A percentile compares a stretch with the other conserved stretches of the same genome.
Evolutionary conservation across 129 eudicot species (phyloP).

Genomic region (Scalesia atractyloides): DNA sequence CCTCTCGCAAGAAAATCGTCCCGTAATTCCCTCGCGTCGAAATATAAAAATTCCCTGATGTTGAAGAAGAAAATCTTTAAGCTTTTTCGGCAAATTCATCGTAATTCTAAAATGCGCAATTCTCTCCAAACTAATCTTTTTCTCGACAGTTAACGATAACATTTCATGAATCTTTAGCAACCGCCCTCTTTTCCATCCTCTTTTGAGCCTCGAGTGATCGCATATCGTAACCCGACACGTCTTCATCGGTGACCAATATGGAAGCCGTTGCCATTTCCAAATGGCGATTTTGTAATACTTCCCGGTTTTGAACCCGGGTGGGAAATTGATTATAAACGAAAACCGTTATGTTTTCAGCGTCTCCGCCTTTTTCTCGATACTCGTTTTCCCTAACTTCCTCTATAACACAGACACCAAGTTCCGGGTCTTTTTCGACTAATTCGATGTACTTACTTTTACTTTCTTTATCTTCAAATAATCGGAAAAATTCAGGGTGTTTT

Average conservation of each 20-base stretch:
- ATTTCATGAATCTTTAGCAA: slow-evolving; percentile 83
- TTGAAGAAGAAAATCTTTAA: slow-evolving; percentile 76
- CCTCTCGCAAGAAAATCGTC: slow-evolving; percentile 85
- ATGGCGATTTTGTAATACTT: slow-evolving; percentile 81
- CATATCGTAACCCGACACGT: slow-evolving; percentile 70
- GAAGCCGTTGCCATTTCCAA: slow-evolving; percentile 95
- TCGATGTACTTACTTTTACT: slow-evolving; percentile 73
- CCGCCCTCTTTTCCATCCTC: slow-evolving; percentile 83
- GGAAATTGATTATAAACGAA: slow-evolving; percentile 76
- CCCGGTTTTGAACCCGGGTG: slow-evolving; percentile 81
- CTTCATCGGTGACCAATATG: slow-evolving; percentile 97
- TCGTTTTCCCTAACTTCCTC: slow-evolving; percentile 73
- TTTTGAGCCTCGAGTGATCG: slow-evolving; percentile 88
- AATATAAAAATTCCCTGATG: slow-evolving; percentile 95
- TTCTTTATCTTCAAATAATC: slow-evolving; percentile 79
- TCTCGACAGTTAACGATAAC: slow-evolving; percentile 75
- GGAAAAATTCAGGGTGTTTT: slow-evolving; percentile 69
- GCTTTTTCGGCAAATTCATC: slow-evolving; percentile 81
- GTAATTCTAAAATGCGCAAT: slow-evolving; percentile 84
- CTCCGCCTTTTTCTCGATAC: slow-evolving; percentile 71
- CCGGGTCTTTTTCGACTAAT: slow-evolving; percentile 52
- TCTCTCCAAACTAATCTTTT: slow-evolving; percentile 84
- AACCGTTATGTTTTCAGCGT: slow-evolving; percentile 66
- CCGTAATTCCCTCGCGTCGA: slow-evolving; percentile 88
- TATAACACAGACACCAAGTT: slow-evolving; percentile 54